Evolutionary conservation across 257 asterid genomes (phyloP), one percentile per base, ranked within the genome.

Genomic region (Capsicum rhomboideum): DNA sequence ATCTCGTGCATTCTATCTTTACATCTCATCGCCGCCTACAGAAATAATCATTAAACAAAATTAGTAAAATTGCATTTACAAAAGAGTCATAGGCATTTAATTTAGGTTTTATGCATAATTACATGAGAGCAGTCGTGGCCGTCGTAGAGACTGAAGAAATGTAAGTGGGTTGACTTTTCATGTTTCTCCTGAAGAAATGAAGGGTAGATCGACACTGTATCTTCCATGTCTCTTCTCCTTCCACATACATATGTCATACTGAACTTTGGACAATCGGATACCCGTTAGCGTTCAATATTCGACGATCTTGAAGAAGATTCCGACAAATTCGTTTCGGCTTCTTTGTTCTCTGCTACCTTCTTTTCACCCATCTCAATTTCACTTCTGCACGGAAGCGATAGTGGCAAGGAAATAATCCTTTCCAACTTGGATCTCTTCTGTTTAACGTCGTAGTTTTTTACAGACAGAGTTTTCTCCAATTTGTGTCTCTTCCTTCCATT

Each of bases 71-170:
- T 17, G 16, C 54, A 49, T 71, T 20, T 31, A n/a, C 13, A 13
- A 23, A 16, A 14, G 80, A 74, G 4, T 12, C 58, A 1, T 20
- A 26, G n/a, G 26, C 16, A 2, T 59, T 10, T 11, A 63, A 20
- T 13, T 28, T 28, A 28, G 90, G n/a, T n/a, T n/a, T n/a, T n/a
- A n/a, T n/a, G n/a, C n/a, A n/a, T n/a, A n/a, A n/a, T 82, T 85
- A 95, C 99, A 88, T 97, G 99, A 13, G 99, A 97, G 95, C 99
- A 97, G 66, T 98, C 99, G 74, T 97, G 99, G 66, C 99, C 99
- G 53, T 97, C 99, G 83, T 95, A 97, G 4, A 97, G 97, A 3
- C 98, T 98, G 80, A 83, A 97, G 83, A 92, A 93, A 84, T 97
- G 96, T 72, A 91, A 78, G 21, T 84, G 87, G 16, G 31, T 11